Evolutionary conservation across 495 filamentous ascomycete species (phyloP).

Genomic region (Penicillium maclennaniae): DNA sequence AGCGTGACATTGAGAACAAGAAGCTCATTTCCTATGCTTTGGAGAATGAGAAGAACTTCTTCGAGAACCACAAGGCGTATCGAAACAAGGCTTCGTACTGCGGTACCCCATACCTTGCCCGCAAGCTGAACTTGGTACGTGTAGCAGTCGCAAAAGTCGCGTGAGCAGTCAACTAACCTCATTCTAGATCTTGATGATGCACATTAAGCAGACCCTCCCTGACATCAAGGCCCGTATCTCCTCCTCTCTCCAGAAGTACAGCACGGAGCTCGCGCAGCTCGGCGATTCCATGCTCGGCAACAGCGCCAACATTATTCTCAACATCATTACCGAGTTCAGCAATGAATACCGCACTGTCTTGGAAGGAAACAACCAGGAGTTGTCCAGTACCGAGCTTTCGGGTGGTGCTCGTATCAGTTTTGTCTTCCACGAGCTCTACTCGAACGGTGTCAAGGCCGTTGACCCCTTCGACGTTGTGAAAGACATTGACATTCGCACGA

Average conservation of each 20-base stretch:
- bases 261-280: constrained; percentile 70
- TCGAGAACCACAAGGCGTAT: constrained; percentile 98
- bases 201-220: constrained; percentile 98
- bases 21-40: constrained; percentile 88
- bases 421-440: constrained; percentile 97
- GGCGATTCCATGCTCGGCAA: constrained; percentile 97
- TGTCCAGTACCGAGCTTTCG: constrained; percentile 90
- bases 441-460: constrained; percentile 96
- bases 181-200: constrained; percentile 94
- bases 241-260: constrained; percentile 89
- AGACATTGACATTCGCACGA: constrained; percentile 94
- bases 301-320: constrained; percentile 90
- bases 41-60: constrained; percentile 94
- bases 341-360: constrained; percentile 95
- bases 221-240: constrained; percentile 97
- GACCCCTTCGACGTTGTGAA: constrained; percentile 98
- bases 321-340: constrained; percentile 98
- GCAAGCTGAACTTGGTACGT: constrained; percentile 87
- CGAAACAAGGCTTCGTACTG: constrained; percentile 98
- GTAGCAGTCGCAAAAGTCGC: not conserved
- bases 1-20: constrained; percentile 97
- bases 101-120: constrained; percentile 92
- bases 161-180: not conserved
- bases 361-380: constrained; percentile 92
- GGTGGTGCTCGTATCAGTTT: constrained; percentile 98